Evolutionary conservation across 1,284 basidiomycete species (phyloP).

Genomic region (Phellinidium pouzarii): DNA sequence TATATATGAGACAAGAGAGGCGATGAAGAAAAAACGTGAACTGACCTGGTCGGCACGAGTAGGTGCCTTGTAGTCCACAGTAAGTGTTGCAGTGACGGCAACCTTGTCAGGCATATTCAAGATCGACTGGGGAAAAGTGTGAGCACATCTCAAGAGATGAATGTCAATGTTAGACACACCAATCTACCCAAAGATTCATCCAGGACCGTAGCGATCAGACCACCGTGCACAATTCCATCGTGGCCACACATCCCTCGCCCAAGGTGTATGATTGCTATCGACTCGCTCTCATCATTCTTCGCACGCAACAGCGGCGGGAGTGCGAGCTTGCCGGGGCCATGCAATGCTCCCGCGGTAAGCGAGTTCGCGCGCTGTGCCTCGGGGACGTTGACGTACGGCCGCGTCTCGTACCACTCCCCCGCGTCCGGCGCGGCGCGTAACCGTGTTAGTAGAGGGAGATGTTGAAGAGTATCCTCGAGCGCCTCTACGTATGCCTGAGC

Average conservation of each 20-base stretch:
- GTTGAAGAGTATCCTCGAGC: slow-evolving; percentile 67
- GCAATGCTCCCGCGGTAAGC: slow-evolving; percentile 77
- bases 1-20: slow-evolving; percentile 17
- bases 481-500: slow-evolving; percentile 51
- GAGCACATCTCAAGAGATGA: not conserved
- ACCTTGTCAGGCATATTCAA: slow-evolving; percentile 81
- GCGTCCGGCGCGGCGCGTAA: slow-evolving; percentile 44
- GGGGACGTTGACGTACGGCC: slow-evolving; percentile 69
- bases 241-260: slow-evolving; percentile 86
- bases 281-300: slow-evolving; percentile 70
- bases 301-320: slow-evolving; percentile 70
- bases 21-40: not conserved
- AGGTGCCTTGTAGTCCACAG: slow-evolving; percentile 73
- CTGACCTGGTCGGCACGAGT: slow-evolving; percentile 77
- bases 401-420: slow-evolving; percentile 65
- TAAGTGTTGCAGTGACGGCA: slow-evolving; percentile 86
- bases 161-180: slow-evolving; percentile 39
- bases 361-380: slow-evolving; percentile 70
- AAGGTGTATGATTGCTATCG: slow-evolving; percentile 69
- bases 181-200: slow-evolving; percentile 84
- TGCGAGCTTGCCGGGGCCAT: slow-evolving; percentile 81
- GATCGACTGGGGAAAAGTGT: slow-evolving; percentile 51
- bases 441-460: slow-evolving; percentile 52
- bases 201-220: slow-evolving; percentile 82
- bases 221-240: slow-evolving; percentile 92